A percentile compares a stretch with the other conserved stretches of the same genome.
Evolutionary conservation across 768 basidiomycete genomes (phyloP).

Genomic region (Psilocybe azurescens): DNA sequence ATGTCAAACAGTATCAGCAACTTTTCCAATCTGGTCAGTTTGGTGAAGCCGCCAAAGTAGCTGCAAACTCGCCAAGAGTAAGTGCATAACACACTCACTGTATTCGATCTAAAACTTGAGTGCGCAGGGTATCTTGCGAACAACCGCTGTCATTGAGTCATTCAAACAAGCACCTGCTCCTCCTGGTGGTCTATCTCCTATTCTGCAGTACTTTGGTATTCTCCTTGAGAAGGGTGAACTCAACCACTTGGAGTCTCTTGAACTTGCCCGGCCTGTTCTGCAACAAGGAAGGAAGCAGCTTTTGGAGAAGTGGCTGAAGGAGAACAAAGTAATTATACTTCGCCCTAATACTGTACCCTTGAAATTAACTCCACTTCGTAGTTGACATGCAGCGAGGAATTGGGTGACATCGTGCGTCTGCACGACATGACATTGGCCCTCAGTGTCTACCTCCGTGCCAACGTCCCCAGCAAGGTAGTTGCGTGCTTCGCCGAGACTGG

Average conservation of each 20-base stretch:
- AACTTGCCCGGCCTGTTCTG: slow-evolving; percentile 94
- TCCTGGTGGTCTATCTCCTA: slow-evolving; percentile 90
- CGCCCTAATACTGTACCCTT: not conserved
- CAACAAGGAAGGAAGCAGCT: slow-evolving; percentile 96
- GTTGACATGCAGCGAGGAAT: slow-evolving; percentile 98
- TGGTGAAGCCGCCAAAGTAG: slow-evolving; percentile 95
- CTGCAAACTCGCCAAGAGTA: slow-evolving; percentile 94
- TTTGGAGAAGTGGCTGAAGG: slow-evolving; percentile 99
- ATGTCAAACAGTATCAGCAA: slow-evolving; percentile 91
- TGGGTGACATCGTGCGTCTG: slow-evolving; percentile 93
- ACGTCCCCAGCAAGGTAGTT: slow-evolving; percentile 97
- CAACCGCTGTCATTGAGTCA: slow-evolving; percentile 92
- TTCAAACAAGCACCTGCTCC: slow-evolving; percentile 96
- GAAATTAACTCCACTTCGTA: slow-evolving; percentile 32
- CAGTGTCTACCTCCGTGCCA: slow-evolving; percentile 96
- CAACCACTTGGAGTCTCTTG: slow-evolving; percentile 94
- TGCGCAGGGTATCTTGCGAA: slow-evolving; percentile 88
- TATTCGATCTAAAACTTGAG: slow-evolving; percentile 1
- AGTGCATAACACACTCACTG: slow-evolving; percentile 21
- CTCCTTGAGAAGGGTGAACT: slow-evolving; percentile 98
- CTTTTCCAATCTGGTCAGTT: slow-evolving; percentile 89
- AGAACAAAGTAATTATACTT: slow-evolving; percentile 80
- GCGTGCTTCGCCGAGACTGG: slow-evolving; percentile 99
- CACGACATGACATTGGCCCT: slow-evolving; percentile 98
- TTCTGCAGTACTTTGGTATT: slow-evolving; percentile 98